Evolutionary conservation across 768 basidiomycete genomes (phyloP).

Genomic region (Phanerochaete sordida): DNA sequence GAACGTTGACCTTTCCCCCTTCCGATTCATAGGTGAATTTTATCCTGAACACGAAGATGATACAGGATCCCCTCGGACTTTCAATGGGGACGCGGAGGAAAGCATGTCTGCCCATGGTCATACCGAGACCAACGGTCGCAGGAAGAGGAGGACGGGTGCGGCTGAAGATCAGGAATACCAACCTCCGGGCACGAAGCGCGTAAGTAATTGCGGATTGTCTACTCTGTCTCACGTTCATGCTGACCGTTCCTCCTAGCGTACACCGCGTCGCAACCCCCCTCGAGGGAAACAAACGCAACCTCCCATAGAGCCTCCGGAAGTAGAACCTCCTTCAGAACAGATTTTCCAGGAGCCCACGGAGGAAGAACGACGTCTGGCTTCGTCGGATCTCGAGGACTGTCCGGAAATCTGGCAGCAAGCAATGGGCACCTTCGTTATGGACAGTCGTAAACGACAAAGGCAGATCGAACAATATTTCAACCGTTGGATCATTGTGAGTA

Average conservation of each 20-base stretch:
- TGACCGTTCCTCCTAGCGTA: slow-evolving; percentile 16
- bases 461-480: slow-evolving; percentile 76
- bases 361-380: slow-evolving; percentile 45
- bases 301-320: slow-evolving; percentile 24
- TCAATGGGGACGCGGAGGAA: slow-evolving; percentile 16
- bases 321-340: slow-evolving; percentile 25
- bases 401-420: slow-evolving; percentile 74
- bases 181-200: slow-evolving; percentile 50
- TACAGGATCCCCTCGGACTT: slow-evolving; percentile 23
- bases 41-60: slow-evolving; percentile 30
- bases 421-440: slow-evolving; percentile 62
- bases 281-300: slow-evolving; percentile 31
- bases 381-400: slow-evolving; percentile 82
- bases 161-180: slow-evolving; percentile 49
- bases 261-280: slow-evolving; percentile 29
- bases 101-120: slow-evolving; percentile 10
- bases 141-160: slow-evolving; percentile 47
- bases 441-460: slow-evolving; percentile 69
- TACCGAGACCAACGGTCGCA: slow-evolving; percentile 24
- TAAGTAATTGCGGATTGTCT: slow-evolving; percentile 34
- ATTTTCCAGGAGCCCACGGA: slow-evolving; percentile 26
- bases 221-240: background rate
- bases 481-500: slow-evolving; percentile 56
- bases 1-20: slow-evolving; percentile 35
- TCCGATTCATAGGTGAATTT: slow-evolving; percentile 33